Conservation (phyloP, 2,329 filamentous ascomycete genomes). For the Pseudogymnoascus sp. region DNA sequence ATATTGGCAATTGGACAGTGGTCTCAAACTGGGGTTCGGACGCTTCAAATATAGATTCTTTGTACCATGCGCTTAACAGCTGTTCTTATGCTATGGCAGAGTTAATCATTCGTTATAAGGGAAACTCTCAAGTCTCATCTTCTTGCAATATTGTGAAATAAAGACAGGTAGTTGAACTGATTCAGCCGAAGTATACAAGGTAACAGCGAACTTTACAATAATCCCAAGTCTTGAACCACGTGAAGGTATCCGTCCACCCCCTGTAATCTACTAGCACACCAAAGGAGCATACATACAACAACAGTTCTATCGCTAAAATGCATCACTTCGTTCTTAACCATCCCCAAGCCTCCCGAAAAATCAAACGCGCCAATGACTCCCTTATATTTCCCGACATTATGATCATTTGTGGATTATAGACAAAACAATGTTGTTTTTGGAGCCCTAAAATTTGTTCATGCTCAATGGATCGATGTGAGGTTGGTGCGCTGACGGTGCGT, state of each 20-base stretch:
- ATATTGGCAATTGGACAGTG: background rate
- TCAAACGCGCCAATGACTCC: background rate
- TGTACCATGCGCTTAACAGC: background rate
- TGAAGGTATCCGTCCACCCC: background rate
- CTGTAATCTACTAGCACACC: conserved; percentile 9
- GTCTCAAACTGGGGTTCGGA: background rate
- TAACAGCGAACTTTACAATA: background rate
- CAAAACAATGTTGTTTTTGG: background rate
- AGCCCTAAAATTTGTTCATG: conserved; percentile 26
- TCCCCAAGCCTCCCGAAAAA: conserved; percentile 1
- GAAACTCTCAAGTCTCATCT: background rate
- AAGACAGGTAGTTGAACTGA: background rate
- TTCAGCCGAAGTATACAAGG: background rate
- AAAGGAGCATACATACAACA: background rate
- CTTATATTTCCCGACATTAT: conserved; percentile 7
- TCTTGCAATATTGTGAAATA: background rate
- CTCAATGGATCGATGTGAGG: conserved; percentile 23
- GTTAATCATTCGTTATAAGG: background rate
- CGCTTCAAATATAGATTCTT: background rate
- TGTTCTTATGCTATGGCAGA: background rate
- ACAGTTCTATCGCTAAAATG: conserved; percentile 9
- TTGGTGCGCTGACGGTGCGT: conserved; percentile 19
- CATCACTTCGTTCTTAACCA: background rate
- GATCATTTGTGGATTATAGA: conserved; percentile 8
- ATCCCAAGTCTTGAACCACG: background rate